Evolutionary conservation across 768 basidiomycete species (phyloP).

Genomic region (Artomyces pyxidatus): DNA sequence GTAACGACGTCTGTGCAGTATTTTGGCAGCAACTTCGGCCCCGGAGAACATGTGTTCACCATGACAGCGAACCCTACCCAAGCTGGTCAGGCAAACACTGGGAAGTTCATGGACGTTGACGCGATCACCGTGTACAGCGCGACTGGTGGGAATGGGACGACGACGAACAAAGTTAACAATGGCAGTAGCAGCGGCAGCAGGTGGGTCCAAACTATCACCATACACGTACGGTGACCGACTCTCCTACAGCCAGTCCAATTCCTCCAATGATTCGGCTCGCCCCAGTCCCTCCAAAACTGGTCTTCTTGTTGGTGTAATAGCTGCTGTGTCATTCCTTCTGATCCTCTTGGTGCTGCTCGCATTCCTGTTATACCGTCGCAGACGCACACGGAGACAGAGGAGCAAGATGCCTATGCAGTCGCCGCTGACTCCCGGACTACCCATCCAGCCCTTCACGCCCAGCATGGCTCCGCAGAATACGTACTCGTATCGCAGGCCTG

Average conservation of each 20-base stretch:
- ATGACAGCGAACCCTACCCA: conserved; percentile 25
- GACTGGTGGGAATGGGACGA: neutral
- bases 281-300: neutral
- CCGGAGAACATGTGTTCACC: conserved; percentile 31
- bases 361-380: conserved; percentile 4
- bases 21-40: conserved; percentile 31
- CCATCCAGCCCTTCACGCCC: conserved; percentile 2
- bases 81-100: neutral
- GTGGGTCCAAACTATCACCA: neutral
- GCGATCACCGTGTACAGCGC: conserved; percentile 5
- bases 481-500: no score
- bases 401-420: neutral
- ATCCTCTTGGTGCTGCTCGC: neutral
- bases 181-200: no score
- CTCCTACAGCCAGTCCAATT: no score
- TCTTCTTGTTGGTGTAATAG: neutral
- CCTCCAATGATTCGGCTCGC: no score
- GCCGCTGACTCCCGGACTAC: conserved; percentile 1
- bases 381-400: neutral
- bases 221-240: no score
- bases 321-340: neutral
- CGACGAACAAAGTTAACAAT: neutral
- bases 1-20: conserved; percentile 23
- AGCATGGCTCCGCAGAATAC: neutral
- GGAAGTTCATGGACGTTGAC: conserved; percentile 8